Evolutionary conservation across 2,329 filamentous ascomycete genomes (phyloP).

Genomic region (Pestalotiopsis sp.): DNA sequence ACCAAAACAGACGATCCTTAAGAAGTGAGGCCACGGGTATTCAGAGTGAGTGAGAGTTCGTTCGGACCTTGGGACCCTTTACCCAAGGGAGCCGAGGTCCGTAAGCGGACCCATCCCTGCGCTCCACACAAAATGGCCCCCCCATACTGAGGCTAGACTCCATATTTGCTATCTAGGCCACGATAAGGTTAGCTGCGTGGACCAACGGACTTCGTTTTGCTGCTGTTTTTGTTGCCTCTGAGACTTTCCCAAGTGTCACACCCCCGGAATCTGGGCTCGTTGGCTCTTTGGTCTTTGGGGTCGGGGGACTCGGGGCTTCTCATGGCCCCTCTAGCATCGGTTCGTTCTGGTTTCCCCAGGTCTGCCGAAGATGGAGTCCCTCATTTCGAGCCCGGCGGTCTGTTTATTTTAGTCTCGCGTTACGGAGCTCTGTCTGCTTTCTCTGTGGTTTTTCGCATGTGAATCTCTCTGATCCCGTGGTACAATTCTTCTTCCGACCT

Average conservation of each 20-base stretch:
- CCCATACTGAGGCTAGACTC: background rate
- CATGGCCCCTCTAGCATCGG: background rate
- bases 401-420: background rate
- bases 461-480: background rate
- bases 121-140: background rate
- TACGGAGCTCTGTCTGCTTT: background rate
- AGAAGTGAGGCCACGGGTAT: background rate
- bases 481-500: background rate
- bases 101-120: conserved; percentile 5
- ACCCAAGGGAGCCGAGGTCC: conserved; percentile 6
- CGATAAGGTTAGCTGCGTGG: conserved; percentile 5
- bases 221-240: background rate
- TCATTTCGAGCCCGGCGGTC: background rate
- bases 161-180: background rate
- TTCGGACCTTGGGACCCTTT: background rate
- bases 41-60: background rate
- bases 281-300: background rate
- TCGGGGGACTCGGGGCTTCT: background rate
- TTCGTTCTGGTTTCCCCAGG: background rate
- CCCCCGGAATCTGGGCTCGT: background rate
- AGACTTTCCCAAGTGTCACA: background rate
- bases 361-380: background rate
- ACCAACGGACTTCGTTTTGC: background rate
- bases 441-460: background rate
- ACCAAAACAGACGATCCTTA: background rate